phyloP scores from a whole-genome alignment of 2,329 filamentous ascomycete species.

The Pestalotiopsis sp. region DNA sequence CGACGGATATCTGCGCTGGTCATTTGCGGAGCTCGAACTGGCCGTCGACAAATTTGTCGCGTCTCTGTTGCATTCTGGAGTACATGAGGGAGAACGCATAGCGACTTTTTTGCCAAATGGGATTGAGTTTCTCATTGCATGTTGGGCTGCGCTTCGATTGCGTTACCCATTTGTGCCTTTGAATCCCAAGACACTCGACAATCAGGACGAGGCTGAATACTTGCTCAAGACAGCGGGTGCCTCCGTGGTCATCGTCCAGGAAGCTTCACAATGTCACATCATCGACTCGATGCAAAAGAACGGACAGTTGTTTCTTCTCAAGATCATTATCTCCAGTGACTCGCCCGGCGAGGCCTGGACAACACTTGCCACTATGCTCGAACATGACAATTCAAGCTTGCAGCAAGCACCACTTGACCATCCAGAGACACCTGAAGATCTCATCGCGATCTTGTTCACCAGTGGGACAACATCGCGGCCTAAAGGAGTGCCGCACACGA shows the following conservation, averaged over 20 bases:
- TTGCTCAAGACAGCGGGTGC: not conserved
- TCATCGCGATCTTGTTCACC: slow-evolving; percentile 5
- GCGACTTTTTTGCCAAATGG: not conserved
- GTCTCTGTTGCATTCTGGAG: not conserved
- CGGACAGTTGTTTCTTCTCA: not conserved
- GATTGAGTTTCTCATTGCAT: not conserved
- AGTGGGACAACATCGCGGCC: slow-evolving; percentile 5
- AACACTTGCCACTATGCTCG: not conserved
- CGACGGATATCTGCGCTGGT: not conserved
- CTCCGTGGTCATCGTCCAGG: not conserved
- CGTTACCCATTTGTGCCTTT: not conserved
- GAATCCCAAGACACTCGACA: not conserved
- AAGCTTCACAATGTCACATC: not conserved
- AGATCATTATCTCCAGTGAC: not conserved
- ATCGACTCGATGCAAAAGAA: not conserved
- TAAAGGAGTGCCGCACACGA: slow-evolving; percentile 2
- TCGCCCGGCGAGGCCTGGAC: not conserved
- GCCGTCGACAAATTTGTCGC: not conserved
- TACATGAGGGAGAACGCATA: not conserved
- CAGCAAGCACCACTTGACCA: not conserved
- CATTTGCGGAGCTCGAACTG: not conserved
- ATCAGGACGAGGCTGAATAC: not conserved
- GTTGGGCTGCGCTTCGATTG: not conserved
- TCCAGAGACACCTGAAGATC: not conserved
- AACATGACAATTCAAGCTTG: not conserved